Percentiles rank a stretch among this genome's conserved stretches.
Conservation (phyloP, 1,284 basidiomycete species). For the Irpex sp. region DNA sequence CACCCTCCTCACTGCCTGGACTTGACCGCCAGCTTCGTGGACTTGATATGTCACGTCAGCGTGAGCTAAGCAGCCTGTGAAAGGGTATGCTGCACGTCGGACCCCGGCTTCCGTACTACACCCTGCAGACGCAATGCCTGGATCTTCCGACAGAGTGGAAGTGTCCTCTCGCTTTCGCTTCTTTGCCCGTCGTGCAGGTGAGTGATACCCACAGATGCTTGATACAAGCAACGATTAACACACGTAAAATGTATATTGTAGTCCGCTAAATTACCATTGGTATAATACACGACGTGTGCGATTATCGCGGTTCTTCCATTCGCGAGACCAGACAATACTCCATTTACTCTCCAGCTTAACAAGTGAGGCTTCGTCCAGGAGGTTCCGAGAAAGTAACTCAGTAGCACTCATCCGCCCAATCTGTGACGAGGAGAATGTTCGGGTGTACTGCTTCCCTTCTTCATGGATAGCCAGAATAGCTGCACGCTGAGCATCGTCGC, state of each 20-base stretch:
- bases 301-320: background rate
- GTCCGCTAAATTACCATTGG: background rate
- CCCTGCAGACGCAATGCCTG: background rate
- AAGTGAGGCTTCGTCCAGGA: background rate
- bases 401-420: background rate
- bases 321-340: background rate
- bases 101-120: background rate
- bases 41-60: background rate
- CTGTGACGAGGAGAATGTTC: background rate
- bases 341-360: background rate
- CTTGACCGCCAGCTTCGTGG: background rate
- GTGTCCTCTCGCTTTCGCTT: background rate
- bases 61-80: conserved; percentile 3
- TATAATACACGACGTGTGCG: background rate
- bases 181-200: background rate
- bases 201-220: background rate
- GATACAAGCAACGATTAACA: background rate
- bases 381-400: background rate
- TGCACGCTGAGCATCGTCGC: background rate
- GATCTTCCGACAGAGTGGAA: background rate
- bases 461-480: background rate
- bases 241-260: background rate
- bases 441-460: background rate
- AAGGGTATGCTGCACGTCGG: background rate
- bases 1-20: background rate